phyloP scores from a whole-genome alignment of 768 basidiomycete genomes.

The Grammothele lineata region DNA sequence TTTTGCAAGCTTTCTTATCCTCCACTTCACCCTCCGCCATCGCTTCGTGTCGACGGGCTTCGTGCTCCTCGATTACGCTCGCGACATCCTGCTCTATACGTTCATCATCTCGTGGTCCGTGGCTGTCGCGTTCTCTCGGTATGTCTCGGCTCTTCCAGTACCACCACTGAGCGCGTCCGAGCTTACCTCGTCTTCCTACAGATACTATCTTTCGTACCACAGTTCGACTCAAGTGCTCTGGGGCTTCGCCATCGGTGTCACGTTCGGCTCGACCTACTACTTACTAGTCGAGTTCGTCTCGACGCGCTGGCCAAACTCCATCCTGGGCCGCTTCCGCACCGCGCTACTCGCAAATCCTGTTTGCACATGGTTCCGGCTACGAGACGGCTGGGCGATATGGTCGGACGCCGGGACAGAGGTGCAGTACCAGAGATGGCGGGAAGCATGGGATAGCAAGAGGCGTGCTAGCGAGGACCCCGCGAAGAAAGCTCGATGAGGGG shows the following conservation, averaged over 20 bases:
- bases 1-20: constrained; percentile 70
- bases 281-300: constrained; percentile 56
- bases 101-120: constrained; percentile 53
- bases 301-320: constrained; percentile 43
- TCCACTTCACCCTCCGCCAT: constrained; percentile 71
- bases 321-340: constrained; percentile 45
- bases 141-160: constrained; percentile 11
- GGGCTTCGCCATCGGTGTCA: constrained; percentile 64
- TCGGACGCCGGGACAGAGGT: constrained; percentile 69
- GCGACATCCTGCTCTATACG: constrained; percentile 43
- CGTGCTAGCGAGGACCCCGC: neutral
- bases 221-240: constrained; percentile 67
- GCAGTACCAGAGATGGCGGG: constrained; percentile 68
- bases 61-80: constrained; percentile 45
- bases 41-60: constrained; percentile 54
- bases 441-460: constrained; percentile 46
- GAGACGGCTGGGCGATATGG: constrained; percentile 84
- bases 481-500: too few relatives aligned
- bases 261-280: constrained; percentile 54
- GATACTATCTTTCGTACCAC: constrained; percentile 72
- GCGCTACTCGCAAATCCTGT: constrained; percentile 53
- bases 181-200: constrained; percentile 22
- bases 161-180: neutral
- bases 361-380: constrained; percentile 60
- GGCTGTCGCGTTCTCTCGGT: constrained; percentile 80